phyloP scores from a whole-genome alignment of 1,284 basidiomycete genomes.

The Moesziomyces sp. region DNA sequence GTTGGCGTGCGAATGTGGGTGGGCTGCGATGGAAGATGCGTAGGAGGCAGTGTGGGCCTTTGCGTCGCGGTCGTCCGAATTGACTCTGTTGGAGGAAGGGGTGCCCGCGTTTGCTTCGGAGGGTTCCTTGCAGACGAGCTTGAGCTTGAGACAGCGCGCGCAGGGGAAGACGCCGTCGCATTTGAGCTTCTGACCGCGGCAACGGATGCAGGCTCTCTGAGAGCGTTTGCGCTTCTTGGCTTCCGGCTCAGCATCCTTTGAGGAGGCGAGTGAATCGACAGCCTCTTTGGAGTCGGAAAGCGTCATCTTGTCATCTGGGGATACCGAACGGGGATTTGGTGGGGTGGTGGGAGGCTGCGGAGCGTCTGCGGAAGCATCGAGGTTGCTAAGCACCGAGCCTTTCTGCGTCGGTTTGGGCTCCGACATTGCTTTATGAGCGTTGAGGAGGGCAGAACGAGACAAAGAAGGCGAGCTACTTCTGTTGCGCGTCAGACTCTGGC shows the following conservation, averaged over 20 bases:
- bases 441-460: background rate
- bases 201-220: conserved; percentile 46
- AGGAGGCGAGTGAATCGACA: conserved; percentile 1
- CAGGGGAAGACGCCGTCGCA: conserved; percentile 50
- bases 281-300: conserved; percentile 20
- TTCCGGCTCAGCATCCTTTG: conserved; percentile 38
- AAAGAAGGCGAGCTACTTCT: background rate
- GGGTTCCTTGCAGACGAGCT: conserved; percentile 47
- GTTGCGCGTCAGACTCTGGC: no score
- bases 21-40: conserved; percentile 17
- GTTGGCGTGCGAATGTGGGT: conserved; percentile 27
- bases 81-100: conserved; percentile 26
- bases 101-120: conserved; percentile 28
- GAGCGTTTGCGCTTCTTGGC: conserved; percentile 51
- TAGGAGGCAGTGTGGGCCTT: conserved; percentile 20
- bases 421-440: conserved; percentile 13
- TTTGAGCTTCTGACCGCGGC: conserved; percentile 48
- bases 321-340: conserved; percentile 18
- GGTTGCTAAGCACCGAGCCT: conserved; percentile 42
- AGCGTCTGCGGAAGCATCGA: conserved; percentile 18
- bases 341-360: conserved; percentile 17
- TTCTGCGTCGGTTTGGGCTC: conserved; percentile 22
- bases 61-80: conserved; percentile 22
- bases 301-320: conserved; percentile 25
- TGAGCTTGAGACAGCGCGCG: conserved; percentile 45